Evolutionary conservation across 2,329 filamentous ascomycete species (phyloP).

Genomic region (Clonostachys chloroleuca): DNA sequence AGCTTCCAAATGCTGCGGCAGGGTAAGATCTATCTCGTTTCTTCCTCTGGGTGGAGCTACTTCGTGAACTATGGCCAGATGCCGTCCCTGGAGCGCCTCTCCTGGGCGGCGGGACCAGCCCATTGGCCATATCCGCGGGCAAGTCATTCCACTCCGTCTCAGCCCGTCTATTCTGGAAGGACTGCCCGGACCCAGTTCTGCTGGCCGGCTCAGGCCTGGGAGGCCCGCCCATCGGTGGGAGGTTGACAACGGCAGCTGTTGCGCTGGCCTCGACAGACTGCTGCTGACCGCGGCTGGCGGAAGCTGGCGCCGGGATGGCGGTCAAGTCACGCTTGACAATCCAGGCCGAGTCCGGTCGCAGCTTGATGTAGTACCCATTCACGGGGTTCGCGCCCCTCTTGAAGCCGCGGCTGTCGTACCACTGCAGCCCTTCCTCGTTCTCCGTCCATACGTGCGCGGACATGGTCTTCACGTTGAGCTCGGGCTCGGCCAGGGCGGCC

Average conservation of each 20-base stretch:
- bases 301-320: conserved; percentile 7
- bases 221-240: conserved; percentile 14
- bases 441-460: conserved; percentile 68
- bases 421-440: conserved; percentile 57
- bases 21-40: conserved; percentile 60
- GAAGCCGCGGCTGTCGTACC: conserved; percentile 59
- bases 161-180: conserved; percentile 55
- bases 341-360: conserved; percentile 59
- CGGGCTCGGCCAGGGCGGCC: conserved; percentile 24
- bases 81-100: conserved; percentile 18
- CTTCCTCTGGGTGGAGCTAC: conserved; percentile 48
- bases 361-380: conserved; percentile 56
- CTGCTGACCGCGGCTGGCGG: not conserved
- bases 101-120: conserved; percentile 18
- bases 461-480: conserved; percentile 33
- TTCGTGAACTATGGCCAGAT: conserved; percentile 47
- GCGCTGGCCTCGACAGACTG: conserved; percentile 8
- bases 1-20: conserved; percentile 51
- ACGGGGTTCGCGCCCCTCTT: conserved; percentile 38
- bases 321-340: conserved; percentile 44
- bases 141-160: conserved; percentile 64
- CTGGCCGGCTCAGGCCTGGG: conserved; percentile 14
- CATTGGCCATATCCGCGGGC: conserved; percentile 51
- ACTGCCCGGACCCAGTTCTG: conserved; percentile 25
- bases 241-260: conserved; percentile 22